These are phyloP conservation scores for Toxicodendron radicans DNA, from an alignment of 345 rosid genomes.

Conservation along the genomic window DNA sequence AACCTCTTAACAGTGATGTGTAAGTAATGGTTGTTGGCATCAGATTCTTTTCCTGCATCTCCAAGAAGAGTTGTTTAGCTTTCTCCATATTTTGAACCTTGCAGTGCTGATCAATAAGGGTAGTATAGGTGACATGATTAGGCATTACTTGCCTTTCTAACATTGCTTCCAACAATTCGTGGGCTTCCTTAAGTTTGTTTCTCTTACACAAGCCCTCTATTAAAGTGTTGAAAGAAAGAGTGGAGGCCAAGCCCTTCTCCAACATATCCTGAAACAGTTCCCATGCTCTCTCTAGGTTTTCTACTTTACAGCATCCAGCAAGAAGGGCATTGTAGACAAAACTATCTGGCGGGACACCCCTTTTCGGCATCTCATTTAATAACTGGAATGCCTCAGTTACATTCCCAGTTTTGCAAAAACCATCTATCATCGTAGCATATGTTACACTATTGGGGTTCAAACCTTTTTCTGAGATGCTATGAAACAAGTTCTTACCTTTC, in stretches of 20 bases:
- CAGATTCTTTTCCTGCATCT: conserved; percentile 30
- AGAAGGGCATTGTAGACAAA: conserved; percentile 26
- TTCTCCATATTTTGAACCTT: conserved; percentile 33
- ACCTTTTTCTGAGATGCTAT: conserved; percentile 29
- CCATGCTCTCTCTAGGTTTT: conserved; percentile 24
- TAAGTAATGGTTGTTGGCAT: conserved; percentile 29
- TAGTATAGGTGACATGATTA: conserved; percentile 31
- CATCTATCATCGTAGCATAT: conserved; percentile 27
- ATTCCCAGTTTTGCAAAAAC: conserved; percentile 28
- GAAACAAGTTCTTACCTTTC: conserved; percentile 24
- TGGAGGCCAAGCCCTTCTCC: conserved; percentile 27
- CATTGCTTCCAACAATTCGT: conserved; percentile 26
- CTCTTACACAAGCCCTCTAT: conserved; percentile 19
- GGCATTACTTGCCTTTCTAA: conserved; percentile 22
- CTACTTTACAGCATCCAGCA: conserved; percentile 22
- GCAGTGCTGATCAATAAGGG: conserved; percentile 28
- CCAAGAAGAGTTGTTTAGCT: conserved; percentile 26
- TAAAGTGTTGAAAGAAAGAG: conserved; percentile 24
- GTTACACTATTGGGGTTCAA: conserved; percentile 19
- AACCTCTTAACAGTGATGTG: conserved; percentile 29
- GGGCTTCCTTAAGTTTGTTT: conserved; percentile 28
- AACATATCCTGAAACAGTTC: conserved; percentile 21
- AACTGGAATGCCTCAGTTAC: conserved; percentile 16
- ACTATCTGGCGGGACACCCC: conserved; percentile 22
- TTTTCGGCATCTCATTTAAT: conserved; percentile 25